Evolutionary conservation across 352 stramenopile species (phyloP).

Genomic region (Peronospora destructor): DNA sequence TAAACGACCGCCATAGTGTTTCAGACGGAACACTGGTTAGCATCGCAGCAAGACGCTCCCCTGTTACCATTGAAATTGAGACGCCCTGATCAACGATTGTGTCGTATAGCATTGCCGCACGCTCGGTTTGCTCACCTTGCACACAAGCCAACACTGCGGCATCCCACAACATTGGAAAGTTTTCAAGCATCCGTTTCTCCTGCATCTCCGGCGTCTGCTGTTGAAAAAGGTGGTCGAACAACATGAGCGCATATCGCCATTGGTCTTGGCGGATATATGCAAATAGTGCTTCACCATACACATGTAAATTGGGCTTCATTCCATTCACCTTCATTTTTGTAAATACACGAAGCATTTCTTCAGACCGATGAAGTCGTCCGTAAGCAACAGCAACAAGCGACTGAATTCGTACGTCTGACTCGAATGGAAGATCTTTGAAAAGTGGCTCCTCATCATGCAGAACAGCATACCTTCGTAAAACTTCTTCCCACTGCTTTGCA

Average conservation of each 20-base stretch:
- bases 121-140: conserved; percentile 38
- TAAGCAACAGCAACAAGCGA: conserved; percentile 58
- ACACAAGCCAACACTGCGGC: conserved; percentile 47
- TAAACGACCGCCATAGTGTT: conserved; percentile 54
- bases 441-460: conserved; percentile 10
- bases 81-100: conserved; percentile 36
- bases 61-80: conserved; percentile 39
- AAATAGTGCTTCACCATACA: conserved; percentile 64
- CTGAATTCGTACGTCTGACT: conserved; percentile 49
- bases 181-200: conserved; percentile 31
- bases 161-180: conserved; percentile 65
- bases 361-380: conserved; percentile 30
- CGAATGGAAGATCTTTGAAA: conserved; percentile 24
- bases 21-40: conserved; percentile 36
- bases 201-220: conserved; percentile 34
- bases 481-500: conserved; percentile 34
- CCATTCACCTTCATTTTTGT: conserved; percentile 68
- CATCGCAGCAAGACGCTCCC: conserved; percentile 39
- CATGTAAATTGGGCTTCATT: conserved; percentile 55
- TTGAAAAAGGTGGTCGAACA: conserved; percentile 67
- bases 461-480: conserved; percentile 31
- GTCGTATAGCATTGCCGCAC: conserved; percentile 38
- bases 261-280: conserved; percentile 58
- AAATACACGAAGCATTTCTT: conserved; percentile 61
- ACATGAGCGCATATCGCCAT: conserved; percentile 62